Percentiles rank a stretch among this genome's conserved stretches.
phyloP scores from a whole-genome alignment of 345 rosid genomes.

The Rhodamnia rubescens region DNA sequence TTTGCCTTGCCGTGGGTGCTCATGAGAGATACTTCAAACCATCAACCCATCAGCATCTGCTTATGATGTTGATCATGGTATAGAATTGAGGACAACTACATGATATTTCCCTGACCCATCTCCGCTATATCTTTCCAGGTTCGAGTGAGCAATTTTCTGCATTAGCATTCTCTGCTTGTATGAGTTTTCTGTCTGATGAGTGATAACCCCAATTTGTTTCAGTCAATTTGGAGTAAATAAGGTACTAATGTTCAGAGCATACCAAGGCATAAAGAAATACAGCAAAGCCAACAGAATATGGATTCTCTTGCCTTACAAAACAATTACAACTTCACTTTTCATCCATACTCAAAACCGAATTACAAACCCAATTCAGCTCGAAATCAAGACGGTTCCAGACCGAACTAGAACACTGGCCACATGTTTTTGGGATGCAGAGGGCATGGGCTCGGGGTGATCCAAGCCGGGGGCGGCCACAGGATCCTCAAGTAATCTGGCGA shows the following conservation, averaged over 20 bases:
- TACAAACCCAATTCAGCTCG: background rate
- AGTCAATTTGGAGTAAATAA: background rate
- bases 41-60: background rate
- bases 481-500: background rate
- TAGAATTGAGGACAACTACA: background rate
- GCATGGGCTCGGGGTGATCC: background rate
- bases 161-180: background rate
- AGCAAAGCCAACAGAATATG: background rate
- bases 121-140: background rate
- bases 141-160: background rate
- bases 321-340: background rate
- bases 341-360: background rate
- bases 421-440: background rate
- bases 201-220: background rate
- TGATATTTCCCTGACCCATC: background rate
- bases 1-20: background rate
- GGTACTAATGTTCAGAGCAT: background rate
- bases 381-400: background rate
- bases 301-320: background rate
- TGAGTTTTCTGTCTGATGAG: background rate
- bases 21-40: background rate
- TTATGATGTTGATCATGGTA: background rate
- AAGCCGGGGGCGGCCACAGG: conserved; percentile 5
- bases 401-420: background rate
- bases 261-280: background rate